Evolutionary conservation across 805 yeast genomes (phyloP), one percentile per base, ranked within the genome.

Genomic region (Metschnikowia kofuensis): DNA sequence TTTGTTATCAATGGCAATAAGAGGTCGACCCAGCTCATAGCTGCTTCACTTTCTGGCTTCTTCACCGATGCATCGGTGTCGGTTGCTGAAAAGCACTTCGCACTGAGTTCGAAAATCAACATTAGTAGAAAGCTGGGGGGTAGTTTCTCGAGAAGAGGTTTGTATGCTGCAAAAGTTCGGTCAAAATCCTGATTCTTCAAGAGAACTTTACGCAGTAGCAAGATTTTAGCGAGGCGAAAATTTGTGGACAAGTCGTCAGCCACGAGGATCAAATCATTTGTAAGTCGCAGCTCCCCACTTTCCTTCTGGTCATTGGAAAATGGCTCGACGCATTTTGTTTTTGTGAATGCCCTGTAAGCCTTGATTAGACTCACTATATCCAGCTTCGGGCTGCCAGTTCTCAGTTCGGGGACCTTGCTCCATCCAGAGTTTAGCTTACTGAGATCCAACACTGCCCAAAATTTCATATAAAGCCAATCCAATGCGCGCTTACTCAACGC

Each of bases 391-490:
- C 9, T 8, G 8, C 7, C 21, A n/a, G 26, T 11, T 16, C 11
- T 31, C 13, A 31, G 34, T 31, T 31, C 13, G 13, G 34, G 13
- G 6, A 31, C 5, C 13, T 31, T 31, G 34, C 11, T 31, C 13
- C 34, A 31, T 5, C 13, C 3, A 30, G 32, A 30, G n/a, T 13
- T 34, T 16, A 35, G 34, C 13, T 27, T 21, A 0, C 10, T 8
- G 14, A 7, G 41, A 16, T 47, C 47, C 15, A 54, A 38, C 15
- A 39, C 10, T 10, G 38, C 44, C 99, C 99, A 92, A 67, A 84
- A 92, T 58, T 85, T 74, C 2, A 70, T 76, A 64, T 76, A 76
- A 2, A 92, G 68, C 97, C 98, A 94, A 6, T 67, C 69, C 42
- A 92, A 64, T 0, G 96, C 96, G 42, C 78, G 70, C 5, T 66